Conservation (phyloP, 2,329 filamentous ascomycete species). For the Pseudopyrenochaeta lycopersici region DNA sequence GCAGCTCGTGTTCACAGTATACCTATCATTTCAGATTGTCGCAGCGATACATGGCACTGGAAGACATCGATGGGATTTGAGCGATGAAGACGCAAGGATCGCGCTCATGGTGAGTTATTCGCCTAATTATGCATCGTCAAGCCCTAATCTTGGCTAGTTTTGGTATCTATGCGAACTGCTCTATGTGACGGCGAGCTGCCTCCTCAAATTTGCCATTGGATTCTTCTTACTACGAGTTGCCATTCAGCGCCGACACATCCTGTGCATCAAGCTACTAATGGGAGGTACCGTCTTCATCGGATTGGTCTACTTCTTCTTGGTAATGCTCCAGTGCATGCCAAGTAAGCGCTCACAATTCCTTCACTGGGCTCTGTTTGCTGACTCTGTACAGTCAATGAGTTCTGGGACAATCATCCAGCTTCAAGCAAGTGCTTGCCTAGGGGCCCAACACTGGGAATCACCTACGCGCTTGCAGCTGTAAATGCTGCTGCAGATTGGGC, state of each 20-base stretch:
- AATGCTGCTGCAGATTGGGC: constrained; percentile 46
- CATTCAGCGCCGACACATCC: constrained; percentile 54
- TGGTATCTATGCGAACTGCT: constrained; percentile 68
- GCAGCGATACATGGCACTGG: constrained; percentile 53
- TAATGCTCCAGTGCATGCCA: constrained; percentile 64
- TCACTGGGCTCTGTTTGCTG: neutral
- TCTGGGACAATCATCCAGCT: constrained; percentile 57
- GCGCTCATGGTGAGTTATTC: constrained; percentile 36
- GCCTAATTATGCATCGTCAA: neutral
- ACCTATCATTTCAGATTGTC: constrained; percentile 51
- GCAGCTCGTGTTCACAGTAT: constrained; percentile 51
- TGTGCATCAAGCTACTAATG: constrained; percentile 59
- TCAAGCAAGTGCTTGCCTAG: constrained; percentile 54
- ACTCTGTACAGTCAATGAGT: constrained; percentile 50
- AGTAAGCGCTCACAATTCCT: constrained; percentile 10
- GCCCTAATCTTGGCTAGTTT: constrained; percentile 39
- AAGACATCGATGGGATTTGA: constrained; percentile 46
- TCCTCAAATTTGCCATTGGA: constrained; percentile 62
- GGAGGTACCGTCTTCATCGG: constrained; percentile 56
- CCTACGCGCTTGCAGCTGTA: constrained; percentile 49
- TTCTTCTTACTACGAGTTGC: constrained; percentile 65
- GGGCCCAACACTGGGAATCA: constrained; percentile 61
- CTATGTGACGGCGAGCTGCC: constrained; percentile 59
- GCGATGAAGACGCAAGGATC: constrained; percentile 34
- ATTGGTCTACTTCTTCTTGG: constrained; percentile 59